Evolutionary conservation across 2,329 filamentous ascomycete species (phyloP).

Genomic region (Aspergillus latus): DNA sequence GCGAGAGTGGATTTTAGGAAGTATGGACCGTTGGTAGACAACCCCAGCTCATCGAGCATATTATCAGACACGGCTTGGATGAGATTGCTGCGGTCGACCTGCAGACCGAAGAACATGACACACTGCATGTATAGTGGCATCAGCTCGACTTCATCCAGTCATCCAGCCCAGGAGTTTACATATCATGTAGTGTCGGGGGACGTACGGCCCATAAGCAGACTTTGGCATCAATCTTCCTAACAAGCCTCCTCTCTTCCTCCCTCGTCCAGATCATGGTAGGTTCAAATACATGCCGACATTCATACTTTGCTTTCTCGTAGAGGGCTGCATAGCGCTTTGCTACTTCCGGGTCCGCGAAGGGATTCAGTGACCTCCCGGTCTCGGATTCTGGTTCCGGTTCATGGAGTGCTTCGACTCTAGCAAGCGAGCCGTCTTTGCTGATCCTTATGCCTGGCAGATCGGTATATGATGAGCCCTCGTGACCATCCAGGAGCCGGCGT

Average conservation of each 20-base stretch:
- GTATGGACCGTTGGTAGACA: slow-evolving; percentile 31
- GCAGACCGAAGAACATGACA: slow-evolving; percentile 60
- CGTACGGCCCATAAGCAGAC: slow-evolving; percentile 28
- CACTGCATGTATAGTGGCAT: slow-evolving; percentile 31
- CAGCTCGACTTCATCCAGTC: slow-evolving; percentile 1
- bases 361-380: slow-evolving; percentile 12
- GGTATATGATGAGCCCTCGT: slow-evolving; percentile 4
- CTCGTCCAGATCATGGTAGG: slow-evolving; percentile 37
- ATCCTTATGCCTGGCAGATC: background rate
- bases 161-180: background rate
- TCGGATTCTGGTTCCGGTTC: background rate
- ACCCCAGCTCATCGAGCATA: slow-evolving; percentile 46
- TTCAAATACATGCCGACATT: slow-evolving; percentile 47
- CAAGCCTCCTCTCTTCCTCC: slow-evolving; percentile 34
- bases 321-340: slow-evolving; percentile 55
- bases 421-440: background rate
- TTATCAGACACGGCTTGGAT: slow-evolving; percentile 58
- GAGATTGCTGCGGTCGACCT: slow-evolving; percentile 61
- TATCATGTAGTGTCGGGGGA: background rate
- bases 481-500: slow-evolving; percentile 6
- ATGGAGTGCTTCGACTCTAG: background rate
- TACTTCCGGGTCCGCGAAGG: slow-evolving; percentile 53
- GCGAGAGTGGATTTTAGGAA: slow-evolving; percentile 45
- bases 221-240: slow-evolving; percentile 26
- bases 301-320: slow-evolving; percentile 55